A percentile compares a stretch with the other conserved stretches of the same genome.
Evolutionary conservation across 2,329 filamentous ascomycete species (phyloP).

Genomic region (Geosmithia flava): DNA sequence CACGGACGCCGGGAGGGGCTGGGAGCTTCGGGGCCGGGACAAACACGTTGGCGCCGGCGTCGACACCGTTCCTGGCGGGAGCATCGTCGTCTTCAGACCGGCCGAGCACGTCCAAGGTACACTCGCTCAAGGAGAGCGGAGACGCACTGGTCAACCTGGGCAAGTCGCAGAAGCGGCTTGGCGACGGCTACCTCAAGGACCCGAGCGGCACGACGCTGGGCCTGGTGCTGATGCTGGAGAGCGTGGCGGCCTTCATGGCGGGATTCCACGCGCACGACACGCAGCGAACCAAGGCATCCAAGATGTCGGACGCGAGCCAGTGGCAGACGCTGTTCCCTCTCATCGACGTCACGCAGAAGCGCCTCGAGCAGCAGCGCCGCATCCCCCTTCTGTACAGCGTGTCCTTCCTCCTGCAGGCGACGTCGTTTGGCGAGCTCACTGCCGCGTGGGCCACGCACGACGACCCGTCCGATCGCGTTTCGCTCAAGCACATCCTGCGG

Average conservation of each 20-base stretch:
- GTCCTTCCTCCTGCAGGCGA: slow-evolving; percentile 28
- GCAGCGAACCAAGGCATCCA: slow-evolving; percentile 28
- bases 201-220: slow-evolving; percentile 25
- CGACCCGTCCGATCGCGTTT: background rate
- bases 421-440: slow-evolving; percentile 23
- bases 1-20: slow-evolving; percentile 35
- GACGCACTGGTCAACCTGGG: slow-evolving; percentile 26
- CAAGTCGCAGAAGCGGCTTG: slow-evolving; percentile 39
- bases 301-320: slow-evolving; percentile 22
- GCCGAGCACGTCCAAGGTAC: background rate
- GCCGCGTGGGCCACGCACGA: background rate
- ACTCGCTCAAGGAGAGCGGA: slow-evolving; percentile 19
- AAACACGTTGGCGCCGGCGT: background rate
- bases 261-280: slow-evolving; percentile 37
- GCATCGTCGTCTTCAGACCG: background rate
- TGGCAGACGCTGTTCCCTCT: slow-evolving; percentile 35
- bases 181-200: slow-evolving; percentile 25
- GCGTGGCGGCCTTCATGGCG: slow-evolving; percentile 39
- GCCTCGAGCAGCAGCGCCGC: slow-evolving; percentile 16
- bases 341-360: slow-evolving; percentile 23
- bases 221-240: slow-evolving; percentile 32
- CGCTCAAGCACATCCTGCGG: slow-evolving; percentile 18
- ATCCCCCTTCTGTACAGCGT: slow-evolving; percentile 28
- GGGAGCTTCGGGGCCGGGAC: slow-evolving; percentile 6
- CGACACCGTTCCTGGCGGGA: background rate